Base-by-base conservation (phyloP, 257 asterid species). In the Fraxinus anomala region DNA sequence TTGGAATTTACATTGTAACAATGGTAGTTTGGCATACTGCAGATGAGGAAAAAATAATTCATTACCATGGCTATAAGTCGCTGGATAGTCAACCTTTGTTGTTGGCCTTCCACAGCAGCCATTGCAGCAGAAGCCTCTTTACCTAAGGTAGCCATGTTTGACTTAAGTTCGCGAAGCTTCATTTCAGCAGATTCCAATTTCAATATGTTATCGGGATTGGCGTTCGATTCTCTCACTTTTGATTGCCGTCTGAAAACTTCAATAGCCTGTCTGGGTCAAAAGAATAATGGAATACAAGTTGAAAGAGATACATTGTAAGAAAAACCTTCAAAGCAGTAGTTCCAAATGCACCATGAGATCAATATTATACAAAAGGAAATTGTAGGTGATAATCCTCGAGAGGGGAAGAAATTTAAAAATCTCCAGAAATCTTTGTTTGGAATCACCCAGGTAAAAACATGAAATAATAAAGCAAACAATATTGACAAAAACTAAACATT, bases 81-180 rank as follows among this genome's bases (percentile, higher is more conserved):
- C 61, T 89, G 94, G 76, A 88, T 89, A 73, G 97, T 88, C 78
- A 85, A 82, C 76, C 91, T 80, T 72, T 89, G 93, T 69, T 91
- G 94, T 82, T 89, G 96, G 75, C 81, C 86, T 83, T 89, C 93
- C 1, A 91, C 94, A 31, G 89, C 93, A 80, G 88, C 87, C 93
- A 88, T 91, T 80, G 93, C 88, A 61, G 92, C 86, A 24, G 85
- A 77, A 78, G 94, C 91, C 83, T 91, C 94, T 83, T 85, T 91
- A 70, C 94, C 93, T 68, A 88, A 75, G 23, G 73, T 88, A 74
- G 66, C 77, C 94, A 89, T 86, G 78, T 86, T 91, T 7, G 89
- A 89, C 82, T 88, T 88, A 44, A 91, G 91, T 77, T 86, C 96
- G 17, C 85, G 81, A 77, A 91, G 94, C 84, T 86, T 88, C 71